Base-by-base conservation (phyloP, 2,329 filamentous ascomycete genomes). In the Microsporum audouinii region DNA sequence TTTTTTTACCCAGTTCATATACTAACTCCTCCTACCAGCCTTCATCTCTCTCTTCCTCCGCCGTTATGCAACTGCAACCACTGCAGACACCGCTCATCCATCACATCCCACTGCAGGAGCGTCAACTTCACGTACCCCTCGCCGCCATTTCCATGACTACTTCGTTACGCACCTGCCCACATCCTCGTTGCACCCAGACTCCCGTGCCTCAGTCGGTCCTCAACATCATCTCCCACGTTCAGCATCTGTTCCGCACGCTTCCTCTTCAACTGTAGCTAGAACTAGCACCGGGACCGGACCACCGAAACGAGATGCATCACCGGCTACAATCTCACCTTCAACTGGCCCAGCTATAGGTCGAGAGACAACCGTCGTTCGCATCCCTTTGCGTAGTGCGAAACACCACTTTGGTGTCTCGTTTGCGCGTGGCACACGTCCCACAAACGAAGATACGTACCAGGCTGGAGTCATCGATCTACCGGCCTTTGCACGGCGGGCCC, bases 81-180 rank as follows among this genome's bases (percentile, higher is more conserved):
- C 63, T 23, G 31, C 8, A 29, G 43, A 47, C 43, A 10, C 61
- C 51, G 39, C 39, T 5, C 23, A 43, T 27, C 57, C 47, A 58
- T 41, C 45, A 43, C 60, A 58, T 45, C 49, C n/a, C 14, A 12
- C 5, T 1, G 36, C 59, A 56, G 12, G 58, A 62, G 39, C 67
- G 66, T 36, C 63, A 8, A 29, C 38, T 36, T 47, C 43, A 8
- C 34, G 57, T 45, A 43, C 57, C 41, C n/a, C 45, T 47, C 12
- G 75, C 59, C 81, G 83, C 56, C 73, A 75, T 64, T 97, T 97
- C 74, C 91, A 96, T 77, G 91, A 95, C 68, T 97, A 99, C 78
- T 99, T 99, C 74, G 89, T 97, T 63, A 96, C 94, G 6, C 90
- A 96, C 73, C 82, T 99, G 1, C 92, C 94, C 3, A 95, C 91